Conservation (phyloP, 805 yeast species). For the Middelhovenomyces tepae region DNA sequence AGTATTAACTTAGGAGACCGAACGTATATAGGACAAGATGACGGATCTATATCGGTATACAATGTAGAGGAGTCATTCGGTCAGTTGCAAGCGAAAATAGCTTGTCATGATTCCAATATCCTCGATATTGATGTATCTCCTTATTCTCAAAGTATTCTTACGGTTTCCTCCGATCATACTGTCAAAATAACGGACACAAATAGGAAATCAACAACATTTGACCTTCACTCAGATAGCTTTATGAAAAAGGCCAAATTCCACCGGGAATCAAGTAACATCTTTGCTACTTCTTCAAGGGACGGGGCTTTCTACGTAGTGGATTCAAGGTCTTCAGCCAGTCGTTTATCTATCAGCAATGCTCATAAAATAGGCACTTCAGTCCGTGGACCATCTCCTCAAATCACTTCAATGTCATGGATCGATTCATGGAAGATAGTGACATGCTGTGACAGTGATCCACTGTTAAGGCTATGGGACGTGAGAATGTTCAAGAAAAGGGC, state of each 20-base stretch:
- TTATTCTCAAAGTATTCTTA: slow-evolving; percentile 5
- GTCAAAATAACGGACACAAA: slow-evolving; percentile 9
- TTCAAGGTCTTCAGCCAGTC: slow-evolving; percentile 2
- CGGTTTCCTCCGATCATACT: slow-evolving; percentile 4
- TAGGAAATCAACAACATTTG: slow-evolving; percentile 1
- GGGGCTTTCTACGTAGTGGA: slow-evolving; percentile 12
- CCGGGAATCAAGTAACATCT: slow-evolving; percentile 4
- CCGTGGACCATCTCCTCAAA: slow-evolving; percentile 10
- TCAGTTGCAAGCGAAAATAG: too few species aligned
- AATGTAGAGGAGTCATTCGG: too few species aligned
- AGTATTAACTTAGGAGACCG: too few species aligned
- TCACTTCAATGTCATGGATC: slow-evolving; percentile 20
- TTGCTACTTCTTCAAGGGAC: slow-evolving; percentile 8
- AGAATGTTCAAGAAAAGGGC: slow-evolving; percentile 15
- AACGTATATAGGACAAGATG: too few species aligned
- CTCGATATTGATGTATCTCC: slow-evolving; percentile 6
- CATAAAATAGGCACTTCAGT: slow-evolving; percentile 9
- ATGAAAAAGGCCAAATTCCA: slow-evolving; percentile 12
- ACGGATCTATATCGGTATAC: too few species aligned
- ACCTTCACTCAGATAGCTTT: slow-evolving; percentile 1
- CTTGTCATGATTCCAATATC: too few species aligned
- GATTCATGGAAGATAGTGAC: slow-evolving; percentile 13
- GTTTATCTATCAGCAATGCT: slow-evolving; percentile 3
- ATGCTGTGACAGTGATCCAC: slow-evolving; percentile 13
- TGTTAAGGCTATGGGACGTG: slow-evolving; percentile 23